Percentiles rank a stretch among this genome's conserved stretches.
These are phyloP conservation scores for Rutidosis leptorrhynchoides DNA, from an alignment of 129 eudicot species.

Conservation along the genomic window DNA sequence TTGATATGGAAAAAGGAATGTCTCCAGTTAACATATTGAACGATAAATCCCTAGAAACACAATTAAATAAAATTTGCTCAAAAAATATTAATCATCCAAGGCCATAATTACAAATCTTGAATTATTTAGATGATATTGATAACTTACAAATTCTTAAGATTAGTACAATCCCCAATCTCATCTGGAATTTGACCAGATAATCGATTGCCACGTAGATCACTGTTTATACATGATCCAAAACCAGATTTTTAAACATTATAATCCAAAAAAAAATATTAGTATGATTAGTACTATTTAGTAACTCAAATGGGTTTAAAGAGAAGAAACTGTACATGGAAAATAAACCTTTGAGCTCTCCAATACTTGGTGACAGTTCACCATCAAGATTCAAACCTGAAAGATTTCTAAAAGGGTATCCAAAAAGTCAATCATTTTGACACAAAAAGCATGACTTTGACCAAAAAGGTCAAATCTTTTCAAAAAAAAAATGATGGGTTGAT, in stretches of 20 bases:
- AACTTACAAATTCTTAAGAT: constrained; percentile 67
- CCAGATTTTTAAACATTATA: not conserved
- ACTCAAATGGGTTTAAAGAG: constrained; percentile 7
- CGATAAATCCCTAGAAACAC: constrained; percentile 69
- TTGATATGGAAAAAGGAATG: constrained; percentile 88
- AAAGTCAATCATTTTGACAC: constrained; percentile 29
- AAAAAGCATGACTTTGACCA: not conserved
- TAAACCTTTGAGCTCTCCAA: constrained; percentile 77
- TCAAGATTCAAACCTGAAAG: constrained; percentile 92
- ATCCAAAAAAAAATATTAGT: not conserved
- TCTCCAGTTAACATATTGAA: constrained; percentile 84
- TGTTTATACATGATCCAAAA: constrained; percentile 30
- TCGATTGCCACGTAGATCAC: constrained; percentile 79
- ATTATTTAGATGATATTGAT: not conserved
- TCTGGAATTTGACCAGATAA: constrained; percentile 97
- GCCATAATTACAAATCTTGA: not conserved
- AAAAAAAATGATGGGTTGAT: constrained; percentile 3
- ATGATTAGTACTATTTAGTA: not conserved
- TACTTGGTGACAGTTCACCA: constrained; percentile 90
- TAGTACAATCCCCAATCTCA: constrained; percentile 89
- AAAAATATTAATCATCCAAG: not conserved
- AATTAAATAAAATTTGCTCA: not conserved
- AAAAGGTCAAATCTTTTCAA: not conserved
- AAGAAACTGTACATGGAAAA: constrained; percentile 57
- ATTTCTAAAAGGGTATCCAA: constrained; percentile 45